Base-by-base conservation (phyloP, 306 rosid species). In the Pterocarpus santalinus region DNA sequence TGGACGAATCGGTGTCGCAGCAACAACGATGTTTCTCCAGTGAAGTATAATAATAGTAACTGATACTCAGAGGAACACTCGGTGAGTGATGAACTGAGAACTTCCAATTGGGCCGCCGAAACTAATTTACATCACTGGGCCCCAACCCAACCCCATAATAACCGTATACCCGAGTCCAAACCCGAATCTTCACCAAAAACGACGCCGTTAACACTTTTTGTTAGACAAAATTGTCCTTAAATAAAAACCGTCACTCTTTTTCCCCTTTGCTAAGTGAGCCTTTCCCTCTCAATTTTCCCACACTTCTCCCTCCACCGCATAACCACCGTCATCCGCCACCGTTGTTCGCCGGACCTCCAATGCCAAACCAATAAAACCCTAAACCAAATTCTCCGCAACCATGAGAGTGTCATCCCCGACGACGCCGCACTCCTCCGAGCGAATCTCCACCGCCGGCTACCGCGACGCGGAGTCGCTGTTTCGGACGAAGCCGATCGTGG, bases 391-490 rank as follows among this genome's bases (percentile, higher is more conserved):
- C 46, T 32, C 85, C 76, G 47, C 69, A 35, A 63, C 57, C 49
- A 87, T 87, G 90, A 82, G 86, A 77, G 82, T 87, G 14, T 2
- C 85, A 14, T 15, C 86, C 10, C 78, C 79, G 87, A 84, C 69
- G 87, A 81, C 69, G 81, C 80, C 68, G 57, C 17, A 13, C n/a
- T 51, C 57, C 57, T 13, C 57, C n/a, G 57, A 51, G 17, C 90
- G 86, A 77, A 68, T 73, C 55, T 53, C 87, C 82, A 82, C 87
- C 30, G 2, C 77, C 0, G 89, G 93, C 46, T 41, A 82, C 88
- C 83, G 94, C 22, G 97, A 91, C 10, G 97, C 99, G 14, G 97
- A 91, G 77, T 83, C 93, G 4, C 93, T 95, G 52, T 95, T 95
- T 85, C 93, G 97, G 8, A 7, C 97, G 10, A 93, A 93, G 56